Evolutionary conservation across 2,329 filamentous ascomycete genomes (phyloP).

Genomic region (Xylaria sp.): DNA sequence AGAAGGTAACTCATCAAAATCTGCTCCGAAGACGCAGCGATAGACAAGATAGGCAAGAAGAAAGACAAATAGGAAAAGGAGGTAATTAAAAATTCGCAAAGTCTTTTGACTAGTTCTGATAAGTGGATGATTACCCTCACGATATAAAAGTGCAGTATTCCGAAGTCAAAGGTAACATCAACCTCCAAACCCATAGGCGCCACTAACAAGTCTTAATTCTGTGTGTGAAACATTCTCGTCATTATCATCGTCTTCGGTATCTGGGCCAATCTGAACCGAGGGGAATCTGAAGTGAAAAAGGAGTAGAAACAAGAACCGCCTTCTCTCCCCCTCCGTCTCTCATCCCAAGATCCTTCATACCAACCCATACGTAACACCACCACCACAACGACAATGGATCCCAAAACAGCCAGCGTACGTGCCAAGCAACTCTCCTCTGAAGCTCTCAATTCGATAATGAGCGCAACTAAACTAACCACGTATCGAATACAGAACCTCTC

Average conservation of each 20-base stretch:
- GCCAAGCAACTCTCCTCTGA: background rate
- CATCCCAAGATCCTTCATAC: background rate
- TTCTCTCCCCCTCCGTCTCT: background rate
- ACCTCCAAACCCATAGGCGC: background rate
- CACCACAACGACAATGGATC: conserved; percentile 29
- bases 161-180: background rate
- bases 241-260: conserved; percentile 15
- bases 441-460: background rate
- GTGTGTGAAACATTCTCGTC: conserved; percentile 18
- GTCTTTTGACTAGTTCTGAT: conserved; percentile 16
- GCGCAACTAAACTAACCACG: conserved; percentile 24
- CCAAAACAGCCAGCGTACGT: conserved; percentile 37
- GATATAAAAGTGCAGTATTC: conserved; percentile 20
- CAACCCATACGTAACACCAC: background rate
- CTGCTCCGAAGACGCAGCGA: conserved; percentile 31
- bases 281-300: background rate
- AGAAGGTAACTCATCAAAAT: conserved; percentile 8
- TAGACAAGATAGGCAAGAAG: background rate
- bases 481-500: conserved; percentile 73
- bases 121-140: conserved; percentile 5
- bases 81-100: conserved; percentile 5
- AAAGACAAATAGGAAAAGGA: background rate
- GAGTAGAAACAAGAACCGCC: background rate
- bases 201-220: background rate
- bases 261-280: conserved; percentile 6